Base-by-base conservation (phyloP, 345 rosid genomes). In the Sonneratia alba region DNA sequence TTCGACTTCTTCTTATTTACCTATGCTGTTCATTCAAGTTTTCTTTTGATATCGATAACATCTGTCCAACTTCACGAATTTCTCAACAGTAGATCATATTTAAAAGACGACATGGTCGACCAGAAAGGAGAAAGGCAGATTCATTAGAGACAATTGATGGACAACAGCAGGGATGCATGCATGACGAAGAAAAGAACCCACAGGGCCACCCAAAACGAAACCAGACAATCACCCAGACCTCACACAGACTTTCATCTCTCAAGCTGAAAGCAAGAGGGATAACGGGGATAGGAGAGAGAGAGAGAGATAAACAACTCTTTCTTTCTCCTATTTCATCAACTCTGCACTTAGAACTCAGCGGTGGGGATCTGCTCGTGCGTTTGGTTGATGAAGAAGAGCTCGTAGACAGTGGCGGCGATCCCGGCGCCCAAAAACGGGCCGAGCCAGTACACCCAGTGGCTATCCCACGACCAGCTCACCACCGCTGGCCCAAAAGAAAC, bases 401-500 rank as follows among this genome's bases (percentile, higher is more conserved):
- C 86, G 74, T 93, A 93, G 66, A 88, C 81, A 0, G 86, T 27
- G 66, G 90, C 93, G 9, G 98, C 97, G 61, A 93, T 80, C 48
- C 86, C 97, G 66, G 93, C 80, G 0, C 98, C 98, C 7, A 86
- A 10, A 68, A 91, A 82, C 1, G 97, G 98, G n/a, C 98, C 98
- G n/a, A 85, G 83, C 98, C 98, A 93, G 85, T 93, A 93, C 61
- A 91, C 90, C 97, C 98, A 93, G 83, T 93, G 98, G 78, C 75
- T 79, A 36, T 81, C 79, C 98, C 98, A 91, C 37, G 85, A 82
- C 98, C 96, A 91, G 87, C 97, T 89, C 51, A 93, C 97, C 69
- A 93, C 88, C 2, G 98, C 98, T 0, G 98, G 98, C n/a, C 98
- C 98, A 67, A 93, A 93, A 7, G 96, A 87, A 59, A 93, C 98